Evolutionary conservation across 768 basidiomycete genomes (phyloP).

Genomic region (Boletus insuetus): DNA sequence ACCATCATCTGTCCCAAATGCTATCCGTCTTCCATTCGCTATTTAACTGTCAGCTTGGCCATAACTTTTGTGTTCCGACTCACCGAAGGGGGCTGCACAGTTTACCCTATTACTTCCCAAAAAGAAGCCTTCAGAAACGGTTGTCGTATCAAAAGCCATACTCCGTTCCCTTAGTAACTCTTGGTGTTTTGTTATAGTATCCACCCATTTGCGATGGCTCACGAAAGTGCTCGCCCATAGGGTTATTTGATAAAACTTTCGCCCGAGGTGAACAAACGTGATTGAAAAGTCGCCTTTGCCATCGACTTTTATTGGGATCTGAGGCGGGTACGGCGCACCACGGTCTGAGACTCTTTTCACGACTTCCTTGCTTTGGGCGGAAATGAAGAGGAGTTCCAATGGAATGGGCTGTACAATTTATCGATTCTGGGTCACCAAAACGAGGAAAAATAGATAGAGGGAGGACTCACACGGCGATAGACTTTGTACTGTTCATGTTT

Average conservation of each 20-base stretch:
- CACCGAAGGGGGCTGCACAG: conserved; percentile 85
- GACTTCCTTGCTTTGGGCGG: conserved; percentile 52
- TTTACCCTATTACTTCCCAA: conserved; percentile 81
- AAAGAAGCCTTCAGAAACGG: conserved; percentile 88
- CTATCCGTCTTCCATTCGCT: conserved; percentile 83
- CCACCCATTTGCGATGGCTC: conserved; percentile 91
- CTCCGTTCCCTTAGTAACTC: conserved; percentile 79
- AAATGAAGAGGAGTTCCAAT: conserved; percentile 83
- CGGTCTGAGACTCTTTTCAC: conserved; percentile 42
- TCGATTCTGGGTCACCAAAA: conserved; percentile 5
- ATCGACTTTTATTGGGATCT: conserved; percentile 50
- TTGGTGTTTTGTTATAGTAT: conserved; percentile 88
- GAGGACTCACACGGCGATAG: conserved; percentile 75
- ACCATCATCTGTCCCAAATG: conserved; percentile 97
- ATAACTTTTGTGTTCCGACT: conserved; percentile 36
- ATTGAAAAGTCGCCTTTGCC: conserved; percentile 88
- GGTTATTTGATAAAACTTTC: conserved; percentile 88
- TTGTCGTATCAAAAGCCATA: conserved; percentile 79
- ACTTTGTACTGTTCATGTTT: conserved; percentile 92
- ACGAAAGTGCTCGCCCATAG: conserved; percentile 87
- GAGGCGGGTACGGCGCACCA: conserved; percentile 41
- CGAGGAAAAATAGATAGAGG: background rate
- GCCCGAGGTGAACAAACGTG: conserved; percentile 91
- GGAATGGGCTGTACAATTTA: conserved; percentile 76
- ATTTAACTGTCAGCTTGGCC: conserved; percentile 9